Evolutionary conservation across 306 rosid genomes (phyloP).

Genomic region (Crotalaria pallida): DNA sequence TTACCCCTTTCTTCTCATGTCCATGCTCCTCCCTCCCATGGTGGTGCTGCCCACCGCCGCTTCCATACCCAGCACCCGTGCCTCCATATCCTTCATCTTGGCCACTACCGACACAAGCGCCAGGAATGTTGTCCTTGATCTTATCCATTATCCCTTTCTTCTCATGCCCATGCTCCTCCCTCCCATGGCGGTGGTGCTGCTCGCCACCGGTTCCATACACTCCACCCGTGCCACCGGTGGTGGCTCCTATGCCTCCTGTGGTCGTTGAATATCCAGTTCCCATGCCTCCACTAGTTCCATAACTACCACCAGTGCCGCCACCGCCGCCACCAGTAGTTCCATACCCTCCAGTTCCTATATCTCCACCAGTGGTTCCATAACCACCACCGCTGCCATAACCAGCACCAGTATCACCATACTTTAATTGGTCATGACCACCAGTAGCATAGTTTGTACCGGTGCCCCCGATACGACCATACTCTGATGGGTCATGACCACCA

Average conservation of each 20-base stretch:
- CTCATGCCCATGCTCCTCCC: background rate
- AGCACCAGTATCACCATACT: constrained; percentile 3
- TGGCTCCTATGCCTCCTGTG: background rate
- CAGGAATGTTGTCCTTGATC: constrained; percentile 27
- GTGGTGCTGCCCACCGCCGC: background rate
- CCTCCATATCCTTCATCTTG: too few species aligned
- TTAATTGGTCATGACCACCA: background rate
- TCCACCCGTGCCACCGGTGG: background rate
- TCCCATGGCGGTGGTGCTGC: background rate
- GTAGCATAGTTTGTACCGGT: background rate
- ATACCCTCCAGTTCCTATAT: background rate
- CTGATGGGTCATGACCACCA: background rate
- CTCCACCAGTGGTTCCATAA: background rate
- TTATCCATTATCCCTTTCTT: constrained; percentile 26
- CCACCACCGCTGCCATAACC: too few species aligned
- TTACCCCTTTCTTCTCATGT: constrained; percentile 19
- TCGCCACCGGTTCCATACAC: background rate
- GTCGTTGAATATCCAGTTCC: background rate
- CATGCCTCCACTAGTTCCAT: background rate
- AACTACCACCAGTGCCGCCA: background rate
- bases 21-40: background rate
- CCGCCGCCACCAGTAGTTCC: background rate
- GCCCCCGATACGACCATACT: background rate
- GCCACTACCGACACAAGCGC: too few species aligned
- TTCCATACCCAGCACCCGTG: too few species aligned